Evolutionary conservation across 176 grass and related monocot species (phyloP).

Genomic region (Rhynchospora tenuis): DNA sequence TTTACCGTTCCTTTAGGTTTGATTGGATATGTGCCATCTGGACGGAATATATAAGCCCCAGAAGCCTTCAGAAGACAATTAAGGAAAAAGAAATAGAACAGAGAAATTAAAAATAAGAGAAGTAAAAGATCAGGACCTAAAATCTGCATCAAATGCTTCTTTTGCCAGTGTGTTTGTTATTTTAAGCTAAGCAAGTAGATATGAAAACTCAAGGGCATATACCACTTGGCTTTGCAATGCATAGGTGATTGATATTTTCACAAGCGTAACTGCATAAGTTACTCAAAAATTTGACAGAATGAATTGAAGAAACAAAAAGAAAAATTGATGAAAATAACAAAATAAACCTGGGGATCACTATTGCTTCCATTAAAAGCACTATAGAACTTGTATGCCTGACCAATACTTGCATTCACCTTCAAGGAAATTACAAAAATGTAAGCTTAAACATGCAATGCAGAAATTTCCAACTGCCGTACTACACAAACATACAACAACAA

Average conservation of each 20-base stretch:
- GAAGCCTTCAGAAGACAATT: conserved; percentile 63
- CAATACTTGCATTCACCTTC: conserved; percentile 63
- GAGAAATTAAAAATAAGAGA: conserved; percentile 8
- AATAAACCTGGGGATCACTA: conserved; percentile 73
- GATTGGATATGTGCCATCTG: conserved; percentile 69
- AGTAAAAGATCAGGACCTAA: background rate
- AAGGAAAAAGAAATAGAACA: conserved; percentile 8
- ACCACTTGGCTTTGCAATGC: background rate
- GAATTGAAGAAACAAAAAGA: background rate
- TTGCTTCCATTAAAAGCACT: conserved; percentile 53
- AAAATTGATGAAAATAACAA: conserved; percentile 5
- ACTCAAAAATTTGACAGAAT: background rate
- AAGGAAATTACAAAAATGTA: conserved; percentile 19
- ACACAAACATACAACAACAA: background rate
- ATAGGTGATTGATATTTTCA: background rate
- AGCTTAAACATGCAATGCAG: background rate
- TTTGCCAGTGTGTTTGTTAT: background rate
- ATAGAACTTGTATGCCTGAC: conserved; percentile 78
- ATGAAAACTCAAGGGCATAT: background rate
- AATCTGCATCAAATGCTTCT: background rate
- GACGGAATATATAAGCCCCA: conserved; percentile 92
- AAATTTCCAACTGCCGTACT: background rate
- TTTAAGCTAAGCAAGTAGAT: background rate
- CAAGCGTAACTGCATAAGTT: background rate
- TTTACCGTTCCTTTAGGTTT: conserved; percentile 47